A percentile compares a stretch with the other conserved stretches of the same genome.
Conservation (phyloP, 2,329 filamentous ascomycete species). For the Incumbomyces lentus region DNA sequence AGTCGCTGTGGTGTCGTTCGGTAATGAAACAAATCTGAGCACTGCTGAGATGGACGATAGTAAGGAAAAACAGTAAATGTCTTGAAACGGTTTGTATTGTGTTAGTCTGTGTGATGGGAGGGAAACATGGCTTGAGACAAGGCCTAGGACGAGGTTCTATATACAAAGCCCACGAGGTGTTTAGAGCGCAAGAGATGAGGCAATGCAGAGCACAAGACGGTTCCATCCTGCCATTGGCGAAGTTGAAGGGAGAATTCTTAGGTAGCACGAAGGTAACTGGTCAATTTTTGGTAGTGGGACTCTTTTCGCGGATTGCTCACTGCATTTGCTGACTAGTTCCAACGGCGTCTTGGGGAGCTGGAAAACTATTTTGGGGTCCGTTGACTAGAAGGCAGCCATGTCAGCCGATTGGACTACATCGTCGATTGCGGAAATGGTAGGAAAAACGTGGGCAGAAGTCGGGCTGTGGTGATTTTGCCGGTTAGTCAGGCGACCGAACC, state of each 20-base stretch:
- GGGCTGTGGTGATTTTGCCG: slow-evolving; percentile 2
- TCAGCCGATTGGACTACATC: too few species aligned
- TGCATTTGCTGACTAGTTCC: slow-evolving; percentile 3
- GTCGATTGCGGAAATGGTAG: too few species aligned
- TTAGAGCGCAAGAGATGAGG: neutral
- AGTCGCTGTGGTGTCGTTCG: slow-evolving; percentile 2
- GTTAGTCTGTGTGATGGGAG: slow-evolving; percentile 6
- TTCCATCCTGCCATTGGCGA: slow-evolving; percentile 1
- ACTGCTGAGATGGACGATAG: slow-evolving; percentile 2
- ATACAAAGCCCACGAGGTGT: slow-evolving; percentile 2
- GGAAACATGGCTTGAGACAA: neutral
- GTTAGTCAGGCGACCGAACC: slow-evolving; percentile 3
- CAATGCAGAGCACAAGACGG: slow-evolving; percentile 1
- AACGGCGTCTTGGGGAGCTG: neutral
- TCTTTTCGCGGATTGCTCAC: neutral
- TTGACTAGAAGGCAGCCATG: neutral
- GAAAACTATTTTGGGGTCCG: slow-evolving; percentile 8
- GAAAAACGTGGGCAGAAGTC: neutral
- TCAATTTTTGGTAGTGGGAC: neutral
- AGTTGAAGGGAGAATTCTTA: neutral
- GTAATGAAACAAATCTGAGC: slow-evolving; percentile 1
- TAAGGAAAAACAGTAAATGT: slow-evolving; percentile 3
- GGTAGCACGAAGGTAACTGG: slow-evolving; percentile 6
- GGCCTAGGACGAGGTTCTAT: neutral
- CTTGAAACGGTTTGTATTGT: slow-evolving; percentile 2